These are phyloP conservation scores for Pythium scleroteichum DNA, from an alignment of 352 stramenopile genomes.

Conservation along the genomic window DNA sequence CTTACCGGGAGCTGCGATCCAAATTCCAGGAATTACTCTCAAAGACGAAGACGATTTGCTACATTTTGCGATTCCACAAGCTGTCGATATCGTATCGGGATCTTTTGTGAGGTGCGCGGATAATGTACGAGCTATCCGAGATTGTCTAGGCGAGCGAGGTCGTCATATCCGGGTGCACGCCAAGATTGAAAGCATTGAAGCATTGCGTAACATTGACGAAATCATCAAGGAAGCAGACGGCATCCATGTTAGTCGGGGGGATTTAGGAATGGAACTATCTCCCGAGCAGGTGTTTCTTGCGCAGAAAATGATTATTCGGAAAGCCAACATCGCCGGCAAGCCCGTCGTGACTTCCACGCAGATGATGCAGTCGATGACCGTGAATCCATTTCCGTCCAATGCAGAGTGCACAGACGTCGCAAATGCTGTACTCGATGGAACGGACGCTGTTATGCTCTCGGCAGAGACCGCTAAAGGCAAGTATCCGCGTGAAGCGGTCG, in stretches of 20 bases:
- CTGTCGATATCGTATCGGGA: slow-evolving; percentile 98
- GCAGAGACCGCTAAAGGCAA: slow-evolving; percentile 99
- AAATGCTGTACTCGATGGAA: slow-evolving; percentile 99
- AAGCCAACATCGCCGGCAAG: slow-evolving; percentile 96
- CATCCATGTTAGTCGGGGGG: slow-evolving; percentile 98
- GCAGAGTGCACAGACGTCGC: slow-evolving; percentile 99
- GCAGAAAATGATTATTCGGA: slow-evolving; percentile 99
- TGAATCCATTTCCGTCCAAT: slow-evolving; percentile 96
- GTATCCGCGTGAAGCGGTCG: slow-evolving; percentile 94
- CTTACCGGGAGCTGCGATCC: slow-evolving; percentile 85
- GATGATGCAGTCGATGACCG: slow-evolving; percentile 99
- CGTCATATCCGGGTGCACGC: slow-evolving; percentile 95
- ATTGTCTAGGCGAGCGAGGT: slow-evolving; percentile 81
- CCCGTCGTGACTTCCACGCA: slow-evolving; percentile 96
- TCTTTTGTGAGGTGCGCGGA: slow-evolving; percentile 98
- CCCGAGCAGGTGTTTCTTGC: slow-evolving; percentile 98
- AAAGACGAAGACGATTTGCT: slow-evolving; percentile 94
- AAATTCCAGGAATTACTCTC: slow-evolving; percentile 93
- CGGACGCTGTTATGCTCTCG: slow-evolving; percentile 99
- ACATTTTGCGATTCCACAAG: slow-evolving; percentile 96
- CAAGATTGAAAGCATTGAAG: slow-evolving; percentile 99
- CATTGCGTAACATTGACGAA: slow-evolving; percentile 95
- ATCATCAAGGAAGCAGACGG: slow-evolving; percentile 98
- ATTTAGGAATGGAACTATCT: slow-evolving; percentile 99
- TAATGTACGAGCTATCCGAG: slow-evolving; percentile 92